phyloP scores from a whole-genome alignment of 2,329 filamentous ascomycete species.

The Talaromyces sp. region DNA sequence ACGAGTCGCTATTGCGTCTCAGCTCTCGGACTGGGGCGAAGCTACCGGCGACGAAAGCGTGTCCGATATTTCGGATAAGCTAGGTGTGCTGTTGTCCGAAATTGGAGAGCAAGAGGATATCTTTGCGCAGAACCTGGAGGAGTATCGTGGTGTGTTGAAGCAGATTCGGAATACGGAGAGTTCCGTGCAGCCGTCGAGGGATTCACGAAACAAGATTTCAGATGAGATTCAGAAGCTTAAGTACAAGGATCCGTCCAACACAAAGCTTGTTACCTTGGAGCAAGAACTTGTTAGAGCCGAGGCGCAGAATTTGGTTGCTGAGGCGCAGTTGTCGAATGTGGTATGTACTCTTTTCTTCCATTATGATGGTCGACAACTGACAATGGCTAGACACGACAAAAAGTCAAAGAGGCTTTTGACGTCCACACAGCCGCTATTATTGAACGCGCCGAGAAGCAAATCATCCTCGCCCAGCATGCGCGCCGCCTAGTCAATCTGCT shows the following conservation, averaged over 20 bases:
- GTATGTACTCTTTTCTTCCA: constrained; percentile 51
- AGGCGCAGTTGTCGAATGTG: constrained; percentile 93
- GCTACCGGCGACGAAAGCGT: constrained; percentile 81
- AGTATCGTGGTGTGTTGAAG: constrained; percentile 78
- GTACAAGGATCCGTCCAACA: constrained; percentile 83
- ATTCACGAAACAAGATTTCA: constrained; percentile 79
- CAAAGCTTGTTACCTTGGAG: constrained; percentile 78
- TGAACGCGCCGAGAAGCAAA: constrained; percentile 94
- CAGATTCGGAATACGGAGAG: constrained; percentile 92
- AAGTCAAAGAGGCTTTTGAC: constrained; percentile 92
- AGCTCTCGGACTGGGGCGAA: constrained; percentile 96
- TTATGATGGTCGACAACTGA: neutral
- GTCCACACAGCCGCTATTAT: constrained; percentile 85
- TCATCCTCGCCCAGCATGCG: constrained; percentile 87
- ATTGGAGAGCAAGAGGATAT: constrained; percentile 89
- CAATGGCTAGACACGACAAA: constrained; percentile 74
- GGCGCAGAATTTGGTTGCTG: constrained; percentile 91
- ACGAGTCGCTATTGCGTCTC: constrained; percentile 76
- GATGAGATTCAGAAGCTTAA: constrained; percentile 92
- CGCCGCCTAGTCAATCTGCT: constrained; percentile 78
- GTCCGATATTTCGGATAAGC: constrained; percentile 89
- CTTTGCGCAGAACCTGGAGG: constrained; percentile 83
- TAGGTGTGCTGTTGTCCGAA: constrained; percentile 87
- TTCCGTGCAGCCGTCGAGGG: constrained; percentile 88
- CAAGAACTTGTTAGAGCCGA: constrained; percentile 95